These are phyloP conservation scores for Pseudogymnoascus sp. DNA, from an alignment of 2,329 filamentous ascomycete genomes.

Conservation along the genomic window DNA sequence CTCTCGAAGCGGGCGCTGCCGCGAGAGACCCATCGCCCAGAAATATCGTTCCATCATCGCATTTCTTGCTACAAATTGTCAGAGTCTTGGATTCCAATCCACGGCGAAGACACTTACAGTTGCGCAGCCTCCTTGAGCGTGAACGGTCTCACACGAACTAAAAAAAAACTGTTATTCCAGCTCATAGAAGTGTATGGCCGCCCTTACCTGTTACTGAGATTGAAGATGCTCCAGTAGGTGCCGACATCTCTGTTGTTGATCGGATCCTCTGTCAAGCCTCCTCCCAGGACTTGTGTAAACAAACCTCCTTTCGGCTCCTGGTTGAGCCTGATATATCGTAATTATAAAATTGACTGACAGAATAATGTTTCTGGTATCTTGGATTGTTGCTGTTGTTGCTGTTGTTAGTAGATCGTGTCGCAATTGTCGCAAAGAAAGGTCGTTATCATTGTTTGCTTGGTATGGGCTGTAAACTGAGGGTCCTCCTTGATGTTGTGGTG, in stretches of 20 bases:
- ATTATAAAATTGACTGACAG: background rate
- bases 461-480: slow-evolving; percentile 10
- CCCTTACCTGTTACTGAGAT: slow-evolving; percentile 30
- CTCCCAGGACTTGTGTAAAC: slow-evolving; percentile 2
- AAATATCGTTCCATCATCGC: slow-evolving; percentile 81
- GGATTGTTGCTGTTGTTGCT: background rate
- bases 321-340: background rate
- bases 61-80: slow-evolving; percentile 33
- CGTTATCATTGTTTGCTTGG: slow-evolving; percentile 8
- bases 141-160: slow-evolving; percentile 62
- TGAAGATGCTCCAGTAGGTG: slow-evolving; percentile 26
- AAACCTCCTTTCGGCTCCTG: background rate
- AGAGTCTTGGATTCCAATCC: slow-evolving; percentile 13
- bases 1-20: slow-evolving; percentile 72
- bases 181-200: background rate
- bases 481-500: slow-evolving; percentile 9
- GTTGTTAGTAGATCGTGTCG: slow-evolving; percentile 7
- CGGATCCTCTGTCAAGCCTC: slow-evolving; percentile 3
- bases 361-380: background rate
- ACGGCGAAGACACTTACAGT: slow-evolving; percentile 43
- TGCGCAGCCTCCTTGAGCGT: slow-evolving; percentile 92
- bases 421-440: slow-evolving; percentile 8
- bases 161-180: slow-evolving; percentile 18
- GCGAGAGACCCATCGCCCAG: slow-evolving; percentile 95
- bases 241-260: slow-evolving; percentile 9